Percentiles rank a stretch among this genome's conserved stretches.
Conservation (phyloP, 257 asterid species). For the Fraxinus excelsior region DNA sequence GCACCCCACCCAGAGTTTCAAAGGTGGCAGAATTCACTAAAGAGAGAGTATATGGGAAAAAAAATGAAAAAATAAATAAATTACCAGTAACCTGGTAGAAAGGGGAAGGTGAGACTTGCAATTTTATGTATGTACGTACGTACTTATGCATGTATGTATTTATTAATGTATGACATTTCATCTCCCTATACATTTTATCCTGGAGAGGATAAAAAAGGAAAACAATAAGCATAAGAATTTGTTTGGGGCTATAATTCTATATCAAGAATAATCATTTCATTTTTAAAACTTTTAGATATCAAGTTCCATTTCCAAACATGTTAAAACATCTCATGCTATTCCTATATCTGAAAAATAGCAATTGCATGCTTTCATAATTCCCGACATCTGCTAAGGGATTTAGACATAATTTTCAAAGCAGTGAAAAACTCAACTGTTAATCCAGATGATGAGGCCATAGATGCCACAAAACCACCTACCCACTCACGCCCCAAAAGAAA, state of each 20-base stretch:
- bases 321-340: neutral
- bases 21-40: neutral
- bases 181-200: neutral
- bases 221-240: neutral
- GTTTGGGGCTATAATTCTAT: neutral
- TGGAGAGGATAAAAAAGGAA: neutral
- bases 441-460: neutral
- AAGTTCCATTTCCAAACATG: neutral
- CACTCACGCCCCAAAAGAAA: neutral
- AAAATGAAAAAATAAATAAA: neutral
- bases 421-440: neutral
- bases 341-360: neutral
- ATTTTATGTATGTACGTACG: neutral
- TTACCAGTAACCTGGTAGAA: neutral
- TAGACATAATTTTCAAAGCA: neutral
- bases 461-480: neutral
- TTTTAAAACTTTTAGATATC: neutral
- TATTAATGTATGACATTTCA: neutral
- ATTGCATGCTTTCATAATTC: neutral
- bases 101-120: neutral
- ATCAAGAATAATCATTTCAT: neutral
- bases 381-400: neutral
- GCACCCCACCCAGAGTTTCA: neutral
- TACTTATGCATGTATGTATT: too few relatives aligned
- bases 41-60: neutral